These are phyloP conservation scores for Hemerocallis citrina DNA, from an alignment of 106 monocot species.

Conservation along the genomic window DNA sequence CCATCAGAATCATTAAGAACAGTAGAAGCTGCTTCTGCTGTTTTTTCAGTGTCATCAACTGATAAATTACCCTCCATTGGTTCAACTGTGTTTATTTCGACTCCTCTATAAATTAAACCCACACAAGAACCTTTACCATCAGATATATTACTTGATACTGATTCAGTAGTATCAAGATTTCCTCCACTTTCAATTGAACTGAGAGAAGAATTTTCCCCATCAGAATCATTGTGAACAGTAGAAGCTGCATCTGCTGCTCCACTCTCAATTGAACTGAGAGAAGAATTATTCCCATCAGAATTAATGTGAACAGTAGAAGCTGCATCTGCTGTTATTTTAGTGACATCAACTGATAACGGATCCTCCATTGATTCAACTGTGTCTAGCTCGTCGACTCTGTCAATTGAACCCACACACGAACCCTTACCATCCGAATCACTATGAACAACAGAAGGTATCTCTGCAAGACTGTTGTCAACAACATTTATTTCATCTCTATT, in stretches of 20 bases:
- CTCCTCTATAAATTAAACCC: too few species aligned
- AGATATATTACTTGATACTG: background rate
- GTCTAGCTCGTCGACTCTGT: background rate
- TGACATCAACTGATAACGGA: background rate
- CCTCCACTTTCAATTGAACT: slow-evolving; percentile 5
- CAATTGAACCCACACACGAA: background rate
- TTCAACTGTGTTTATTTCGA: background rate
- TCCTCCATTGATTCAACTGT: background rate
- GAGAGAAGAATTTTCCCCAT: slow-evolving; percentile 1
- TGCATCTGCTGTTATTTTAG: background rate
- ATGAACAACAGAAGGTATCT: background rate
- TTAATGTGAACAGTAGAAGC: too few species aligned
- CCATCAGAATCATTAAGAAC: background rate
- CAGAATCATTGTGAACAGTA: slow-evolving; percentile 1
- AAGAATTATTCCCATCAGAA: background rate
- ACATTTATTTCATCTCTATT: background rate
- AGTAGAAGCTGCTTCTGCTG: background rate
- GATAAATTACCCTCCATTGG: background rate
- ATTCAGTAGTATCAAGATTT: background rate
- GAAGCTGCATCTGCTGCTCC: background rate
- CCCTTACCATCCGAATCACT: slow-evolving; percentile 1
- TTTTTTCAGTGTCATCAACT: background rate
- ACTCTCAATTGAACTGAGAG: background rate
- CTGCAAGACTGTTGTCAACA: slow-evolving; percentile 5
- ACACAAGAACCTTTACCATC: too few species aligned